These are phyloP conservation scores for Botrytis deweyae DNA, from an alignment of 2,329 filamentous ascomycete species.

Conservation along the genomic window DNA sequence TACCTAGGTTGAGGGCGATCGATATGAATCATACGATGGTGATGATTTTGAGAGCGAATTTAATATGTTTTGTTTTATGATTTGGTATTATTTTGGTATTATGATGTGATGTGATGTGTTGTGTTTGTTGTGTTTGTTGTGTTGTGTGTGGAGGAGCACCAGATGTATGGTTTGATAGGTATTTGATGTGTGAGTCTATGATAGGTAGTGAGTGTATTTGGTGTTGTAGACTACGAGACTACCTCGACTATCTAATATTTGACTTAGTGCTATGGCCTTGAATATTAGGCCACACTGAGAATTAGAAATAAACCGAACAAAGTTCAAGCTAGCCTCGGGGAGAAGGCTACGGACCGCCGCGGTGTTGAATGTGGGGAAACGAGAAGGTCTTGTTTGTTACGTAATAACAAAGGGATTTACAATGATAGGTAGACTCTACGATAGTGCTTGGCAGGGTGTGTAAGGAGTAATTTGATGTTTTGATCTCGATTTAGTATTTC, in stretches of 20 bases:
- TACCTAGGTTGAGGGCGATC: background rate
- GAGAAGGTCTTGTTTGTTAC: background rate
- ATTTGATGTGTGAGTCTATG: background rate
- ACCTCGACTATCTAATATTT: background rate
- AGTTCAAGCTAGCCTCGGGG: background rate
- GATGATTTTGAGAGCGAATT: background rate
- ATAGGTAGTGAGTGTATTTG: too few species aligned
- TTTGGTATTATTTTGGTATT: background rate
- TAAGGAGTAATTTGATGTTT: background rate
- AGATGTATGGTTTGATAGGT: background rate
- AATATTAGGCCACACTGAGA: background rate
- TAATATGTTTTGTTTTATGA: background rate
- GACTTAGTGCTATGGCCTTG: background rate
- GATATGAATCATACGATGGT: background rate
- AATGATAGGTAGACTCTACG: background rate
- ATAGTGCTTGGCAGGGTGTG: background rate
- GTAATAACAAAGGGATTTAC: background rate
- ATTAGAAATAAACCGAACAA: background rate
- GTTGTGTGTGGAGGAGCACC: background rate
- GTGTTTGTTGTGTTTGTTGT: too few species aligned
- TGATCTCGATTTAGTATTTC: background rate
- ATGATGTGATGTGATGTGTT: background rate
- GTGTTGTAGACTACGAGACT: too few species aligned
- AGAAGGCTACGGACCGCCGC: background rate
- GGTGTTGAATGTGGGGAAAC: background rate